Evolutionary conservation across 2,329 filamentous ascomycete genomes (phyloP).

Genomic region (Colletotrichum sp.): DNA sequence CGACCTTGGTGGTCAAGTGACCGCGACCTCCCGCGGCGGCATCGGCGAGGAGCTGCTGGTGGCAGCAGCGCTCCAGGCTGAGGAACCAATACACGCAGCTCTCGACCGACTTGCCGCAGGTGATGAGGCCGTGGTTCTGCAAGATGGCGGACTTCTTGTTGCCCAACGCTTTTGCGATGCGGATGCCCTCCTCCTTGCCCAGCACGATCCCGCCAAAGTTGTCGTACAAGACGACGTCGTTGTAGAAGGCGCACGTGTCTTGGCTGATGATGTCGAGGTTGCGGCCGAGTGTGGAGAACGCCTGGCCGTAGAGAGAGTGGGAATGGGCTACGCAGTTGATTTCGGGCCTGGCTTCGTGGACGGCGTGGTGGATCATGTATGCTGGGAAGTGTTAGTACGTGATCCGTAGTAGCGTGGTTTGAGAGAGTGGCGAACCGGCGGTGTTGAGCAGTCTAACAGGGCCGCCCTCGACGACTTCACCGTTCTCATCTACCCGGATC

Average conservation of each 20-base stretch:
- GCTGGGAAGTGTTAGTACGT: slow-evolving; percentile 23
- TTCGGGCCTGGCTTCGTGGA: slow-evolving; percentile 61
- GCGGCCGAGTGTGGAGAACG: slow-evolving; percentile 67
- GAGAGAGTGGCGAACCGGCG: not conserved
- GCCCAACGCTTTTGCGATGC: slow-evolving; percentile 53
- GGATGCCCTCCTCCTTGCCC: slow-evolving; percentile 53
- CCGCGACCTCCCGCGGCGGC: slow-evolving; percentile 67
- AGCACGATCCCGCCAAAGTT: slow-evolving; percentile 59
- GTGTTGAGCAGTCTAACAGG: slow-evolving; percentile 16
- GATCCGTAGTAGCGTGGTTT: not conserved
- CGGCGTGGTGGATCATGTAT: slow-evolving; percentile 53
- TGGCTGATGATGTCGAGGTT: slow-evolving; percentile 70
- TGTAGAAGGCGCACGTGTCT: slow-evolving; percentile 66
- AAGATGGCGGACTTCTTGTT: slow-evolving; percentile 56
- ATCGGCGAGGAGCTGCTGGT: slow-evolving; percentile 58
- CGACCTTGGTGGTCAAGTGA: slow-evolving; percentile 68
- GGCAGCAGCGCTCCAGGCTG: slow-evolving; percentile 53
- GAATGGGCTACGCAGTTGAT: slow-evolving; percentile 59
- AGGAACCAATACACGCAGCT: slow-evolving; percentile 60
- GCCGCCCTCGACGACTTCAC: slow-evolving; percentile 68
- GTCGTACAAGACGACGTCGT: slow-evolving; percentile 47
- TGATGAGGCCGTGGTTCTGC: slow-evolving; percentile 61
- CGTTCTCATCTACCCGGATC: slow-evolving; percentile 68
- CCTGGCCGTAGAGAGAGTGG: slow-evolving; percentile 57
- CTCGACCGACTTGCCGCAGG: slow-evolving; percentile 54